Evolutionary conservation across 768 basidiomycete genomes (phyloP).

Genomic region (Boletellus ananas): DNA sequence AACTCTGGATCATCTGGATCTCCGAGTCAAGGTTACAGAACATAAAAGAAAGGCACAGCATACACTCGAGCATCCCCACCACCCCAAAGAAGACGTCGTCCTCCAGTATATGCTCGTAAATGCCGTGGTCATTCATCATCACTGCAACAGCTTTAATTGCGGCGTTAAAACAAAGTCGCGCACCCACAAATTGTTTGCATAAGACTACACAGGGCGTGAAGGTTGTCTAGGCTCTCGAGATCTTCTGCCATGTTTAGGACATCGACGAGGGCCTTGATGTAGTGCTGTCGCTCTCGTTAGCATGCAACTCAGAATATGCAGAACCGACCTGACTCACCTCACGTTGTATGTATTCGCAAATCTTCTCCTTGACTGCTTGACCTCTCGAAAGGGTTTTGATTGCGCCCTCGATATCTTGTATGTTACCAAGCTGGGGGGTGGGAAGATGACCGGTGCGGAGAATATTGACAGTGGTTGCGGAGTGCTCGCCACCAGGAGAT

Average conservation of each 20-base stretch:
- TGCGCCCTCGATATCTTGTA: slow-evolving; percentile 73
- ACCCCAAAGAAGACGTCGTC: slow-evolving; percentile 92
- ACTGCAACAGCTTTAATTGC: slow-evolving; percentile 45
- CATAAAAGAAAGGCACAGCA: slow-evolving; percentile 29
- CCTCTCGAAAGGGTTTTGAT: slow-evolving; percentile 74
- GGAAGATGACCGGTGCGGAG: slow-evolving; percentile 74
- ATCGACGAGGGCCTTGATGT: slow-evolving; percentile 80
- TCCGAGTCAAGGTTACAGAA: slow-evolving; percentile 14
- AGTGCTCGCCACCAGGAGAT: slow-evolving; percentile 61
- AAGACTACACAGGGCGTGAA: slow-evolving; percentile 86
- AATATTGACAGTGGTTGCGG: slow-evolving; percentile 59
- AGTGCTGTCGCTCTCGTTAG: slow-evolving; percentile 52
- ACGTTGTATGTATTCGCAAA: slow-evolving; percentile 84
- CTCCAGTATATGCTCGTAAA: slow-evolving; percentile 93
- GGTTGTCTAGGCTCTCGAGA: slow-evolving; percentile 82
- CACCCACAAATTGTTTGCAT: slow-evolving; percentile 91
- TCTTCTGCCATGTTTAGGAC: slow-evolving; percentile 90
- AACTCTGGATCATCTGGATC: slow-evolving; percentile 91
- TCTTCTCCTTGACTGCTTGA: slow-evolving; percentile 71
- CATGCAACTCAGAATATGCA: background rate
- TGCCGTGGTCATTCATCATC: slow-evolving; percentile 88
- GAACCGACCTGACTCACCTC: slow-evolving; percentile 53
- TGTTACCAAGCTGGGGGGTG: slow-evolving; percentile 69
- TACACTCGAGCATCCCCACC: slow-evolving; percentile 96
- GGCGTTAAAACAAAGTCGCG: background rate